Conservation (phyloP, 768 basidiomycete species). For the Leccinum fibrillosum region DNA sequence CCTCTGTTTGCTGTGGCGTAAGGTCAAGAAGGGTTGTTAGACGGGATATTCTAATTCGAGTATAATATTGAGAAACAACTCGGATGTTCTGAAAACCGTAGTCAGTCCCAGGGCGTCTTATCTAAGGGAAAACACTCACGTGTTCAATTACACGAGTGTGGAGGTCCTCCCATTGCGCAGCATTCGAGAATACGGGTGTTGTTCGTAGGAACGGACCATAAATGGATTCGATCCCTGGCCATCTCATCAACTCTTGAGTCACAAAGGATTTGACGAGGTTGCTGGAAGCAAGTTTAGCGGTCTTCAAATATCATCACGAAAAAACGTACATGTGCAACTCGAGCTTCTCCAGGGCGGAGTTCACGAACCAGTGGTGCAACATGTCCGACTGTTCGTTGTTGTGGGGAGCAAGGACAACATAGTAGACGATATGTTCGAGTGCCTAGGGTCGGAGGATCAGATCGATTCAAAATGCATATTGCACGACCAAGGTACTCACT, state of each 20-base stretch:
- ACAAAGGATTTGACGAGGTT: slow-evolving; percentile 93
- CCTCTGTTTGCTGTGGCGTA: slow-evolving; percentile 75
- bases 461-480: background rate
- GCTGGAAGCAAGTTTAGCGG: slow-evolving; percentile 40
- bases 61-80: slow-evolving; percentile 92
- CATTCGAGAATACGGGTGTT: slow-evolving; percentile 75
- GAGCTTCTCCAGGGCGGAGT: slow-evolving; percentile 77
- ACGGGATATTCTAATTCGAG: slow-evolving; percentile 80
- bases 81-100: slow-evolving; percentile 76
- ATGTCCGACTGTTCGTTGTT: slow-evolving; percentile 98
- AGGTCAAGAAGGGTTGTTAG: slow-evolving; percentile 88
- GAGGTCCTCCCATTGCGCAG: slow-evolving; percentile 90
- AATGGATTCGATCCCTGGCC: slow-evolving; percentile 88
- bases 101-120: background rate
- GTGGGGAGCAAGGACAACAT: slow-evolving; percentile 88
- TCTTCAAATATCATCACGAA: slow-evolving; percentile 2
- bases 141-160: slow-evolving; percentile 97
- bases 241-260: slow-evolving; percentile 91
- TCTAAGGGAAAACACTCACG: slow-evolving; percentile 45
- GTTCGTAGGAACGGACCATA: slow-evolving; percentile 82
- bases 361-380: slow-evolving; percentile 79
- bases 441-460: slow-evolving; percentile 48
- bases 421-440: slow-evolving; percentile 92
- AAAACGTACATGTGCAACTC: slow-evolving; percentile 77
- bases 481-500: slow-evolving; percentile 38